phyloP scores from a whole-genome alignment of 2,329 filamentous ascomycete species.

The Penicillium sp. region DNA sequence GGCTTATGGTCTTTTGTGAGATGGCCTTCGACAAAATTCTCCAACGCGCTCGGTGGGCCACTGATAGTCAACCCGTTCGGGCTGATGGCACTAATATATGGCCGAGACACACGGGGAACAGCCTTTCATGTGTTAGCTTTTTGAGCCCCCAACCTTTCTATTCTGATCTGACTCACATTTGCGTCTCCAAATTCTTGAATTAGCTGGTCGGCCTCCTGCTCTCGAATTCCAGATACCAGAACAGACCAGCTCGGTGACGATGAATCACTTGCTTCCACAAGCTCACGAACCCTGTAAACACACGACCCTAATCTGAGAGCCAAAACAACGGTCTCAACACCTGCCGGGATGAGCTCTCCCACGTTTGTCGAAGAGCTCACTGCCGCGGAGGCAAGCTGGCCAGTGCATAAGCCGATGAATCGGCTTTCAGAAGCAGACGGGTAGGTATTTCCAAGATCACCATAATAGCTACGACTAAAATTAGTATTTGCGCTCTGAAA shows the following conservation, averaged over 20 bases:
- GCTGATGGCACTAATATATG: slow-evolving; percentile 56
- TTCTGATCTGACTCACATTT: background rate
- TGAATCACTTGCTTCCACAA: slow-evolving; percentile 30
- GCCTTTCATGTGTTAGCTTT: slow-evolving; percentile 23
- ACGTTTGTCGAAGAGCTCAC: slow-evolving; percentile 38
- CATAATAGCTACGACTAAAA: slow-evolving; percentile 41
- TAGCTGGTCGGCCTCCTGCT: slow-evolving; percentile 25
- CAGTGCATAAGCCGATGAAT: slow-evolving; percentile 42
- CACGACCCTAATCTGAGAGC: slow-evolving; percentile 43
- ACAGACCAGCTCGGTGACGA: slow-evolving; percentile 38
- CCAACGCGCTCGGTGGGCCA: slow-evolving; percentile 51
- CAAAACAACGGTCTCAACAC: slow-evolving; percentile 40
- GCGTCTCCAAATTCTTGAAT: slow-evolving; percentile 11
- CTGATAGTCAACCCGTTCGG: slow-evolving; percentile 56
- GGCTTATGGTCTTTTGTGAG: slow-evolving; percentile 48
- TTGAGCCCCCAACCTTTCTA: background rate
- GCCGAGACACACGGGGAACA: slow-evolving; percentile 47
- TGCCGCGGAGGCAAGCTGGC: slow-evolving; percentile 39
- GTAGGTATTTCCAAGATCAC: slow-evolving; percentile 39
- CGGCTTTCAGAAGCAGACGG: slow-evolving; percentile 34
- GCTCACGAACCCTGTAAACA: slow-evolving; percentile 34
- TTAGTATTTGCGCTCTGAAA: no score
- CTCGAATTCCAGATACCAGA: slow-evolving; percentile 36
- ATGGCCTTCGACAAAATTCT: slow-evolving; percentile 48
- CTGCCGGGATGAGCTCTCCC: slow-evolving; percentile 39